phyloP scores from a whole-genome alignment of 768 basidiomycete genomes.

The Amanita rubescens region DNA sequence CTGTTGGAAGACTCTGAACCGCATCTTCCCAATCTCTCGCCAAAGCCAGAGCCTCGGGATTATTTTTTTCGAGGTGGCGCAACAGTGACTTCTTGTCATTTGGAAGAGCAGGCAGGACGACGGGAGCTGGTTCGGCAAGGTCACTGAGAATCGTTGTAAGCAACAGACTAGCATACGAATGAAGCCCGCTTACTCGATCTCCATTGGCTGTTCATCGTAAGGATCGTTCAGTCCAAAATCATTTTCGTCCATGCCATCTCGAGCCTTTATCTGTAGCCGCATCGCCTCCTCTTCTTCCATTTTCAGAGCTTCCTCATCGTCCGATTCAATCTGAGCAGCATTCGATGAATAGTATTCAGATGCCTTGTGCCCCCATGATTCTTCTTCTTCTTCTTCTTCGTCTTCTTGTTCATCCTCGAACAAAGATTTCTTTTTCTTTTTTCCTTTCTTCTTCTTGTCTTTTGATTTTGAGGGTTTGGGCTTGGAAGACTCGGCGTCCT shows the following conservation, averaged over 20 bases:
- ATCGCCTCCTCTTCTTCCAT: constrained; percentile 85
- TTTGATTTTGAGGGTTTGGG: constrained; percentile 19
- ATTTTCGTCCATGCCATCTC: constrained; percentile 62
- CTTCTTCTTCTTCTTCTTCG: constrained; percentile 51
- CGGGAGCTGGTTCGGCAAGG: constrained; percentile 29
- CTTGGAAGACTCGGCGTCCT: constrained; percentile 16
- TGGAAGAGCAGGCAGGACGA: constrained; percentile 30
- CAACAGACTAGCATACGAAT: neutral
- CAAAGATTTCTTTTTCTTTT: constrained; percentile 18
- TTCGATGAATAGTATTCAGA: constrained; percentile 84
- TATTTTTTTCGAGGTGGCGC: constrained; percentile 65
- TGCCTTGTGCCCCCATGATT: constrained; percentile 78
- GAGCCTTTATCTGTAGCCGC: constrained; percentile 67
- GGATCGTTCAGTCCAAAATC: constrained; percentile 81
- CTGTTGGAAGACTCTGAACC: constrained; percentile 40
- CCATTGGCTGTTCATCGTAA: constrained; percentile 27
- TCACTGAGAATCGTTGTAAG: constrained; percentile 22
- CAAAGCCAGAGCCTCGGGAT: constrained; percentile 72
- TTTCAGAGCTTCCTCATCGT: constrained; percentile 84
- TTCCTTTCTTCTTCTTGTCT: constrained; percentile 18
- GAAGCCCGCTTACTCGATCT: constrained; percentile 24
- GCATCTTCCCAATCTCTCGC: constrained; percentile 83
- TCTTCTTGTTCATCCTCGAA: constrained; percentile 50
- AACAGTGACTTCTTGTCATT: constrained; percentile 54
- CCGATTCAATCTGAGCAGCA: constrained; percentile 70